Base-by-base conservation (phyloP, 768 basidiomycete genomes). In the Mycena chlorophos region DNA sequence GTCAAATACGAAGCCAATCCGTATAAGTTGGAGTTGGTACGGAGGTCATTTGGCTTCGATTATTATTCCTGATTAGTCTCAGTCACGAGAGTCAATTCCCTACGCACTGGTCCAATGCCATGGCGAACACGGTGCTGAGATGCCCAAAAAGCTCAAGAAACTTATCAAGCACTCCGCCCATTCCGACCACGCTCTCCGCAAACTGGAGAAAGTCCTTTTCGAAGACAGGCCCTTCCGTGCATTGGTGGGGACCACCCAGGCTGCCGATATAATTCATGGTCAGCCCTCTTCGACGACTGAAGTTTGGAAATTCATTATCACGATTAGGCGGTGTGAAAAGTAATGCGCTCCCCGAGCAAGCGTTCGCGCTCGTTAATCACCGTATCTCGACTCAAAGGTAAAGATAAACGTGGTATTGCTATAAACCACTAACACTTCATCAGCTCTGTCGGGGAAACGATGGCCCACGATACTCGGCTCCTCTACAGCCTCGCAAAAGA, bases 261-360 rank as follows among this genome's bases (percentile, higher is more conserved):
- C 91, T 1, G 79, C 87, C 40, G 89, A 91, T 63, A 65, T 94
- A 13, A 78, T 85, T 30, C 71, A 75, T n/a, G 60, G 58, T 60
- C 5, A 5, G 48, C 28, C 13, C 22, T 49, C n/a, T 30, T 19
- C n/a, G 20, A 10, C 20, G 40, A 20, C 16, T 23, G 12, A 10
- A 43, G n/a, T 29, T 14, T 34, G 22, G 8, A 29, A 25, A 13
- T 20, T n/a, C 28, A 29, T 20, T 14, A 26, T 20, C 8, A 22
- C 12, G 22, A 26, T 19, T 19, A n/a, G 84, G 84, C 20, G 86
- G 85, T 12, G 81, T 86, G 26, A 91, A 91, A 69, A 76, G 78
- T 25, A 93, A 93, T 63, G 89, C 90, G 25, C 78, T 94, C 22
- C 91, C 91, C 1, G 91, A 93, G 69, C 76, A 73, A 52, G 86